Evolutionary conservation across 108 stramenopile genomes (phyloP).

Genomic region (Epipyxis sp.): DNA sequence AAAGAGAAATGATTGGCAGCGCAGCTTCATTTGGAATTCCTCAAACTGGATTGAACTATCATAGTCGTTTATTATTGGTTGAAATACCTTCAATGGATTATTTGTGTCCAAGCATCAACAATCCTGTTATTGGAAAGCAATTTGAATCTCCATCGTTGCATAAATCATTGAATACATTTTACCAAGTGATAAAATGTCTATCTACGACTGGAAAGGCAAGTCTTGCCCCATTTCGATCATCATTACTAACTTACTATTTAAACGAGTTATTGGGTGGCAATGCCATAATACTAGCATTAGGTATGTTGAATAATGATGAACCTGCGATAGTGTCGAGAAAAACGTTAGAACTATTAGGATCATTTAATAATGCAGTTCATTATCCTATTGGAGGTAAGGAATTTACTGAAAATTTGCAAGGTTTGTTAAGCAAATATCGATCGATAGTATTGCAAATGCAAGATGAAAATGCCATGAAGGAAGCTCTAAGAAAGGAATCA

Average conservation of each 20-base stretch:
- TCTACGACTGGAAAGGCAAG: neutral
- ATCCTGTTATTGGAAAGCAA: neutral
- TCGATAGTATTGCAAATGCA: neutral
- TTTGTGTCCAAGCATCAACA: neutral
- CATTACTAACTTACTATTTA: constrained; percentile 4
- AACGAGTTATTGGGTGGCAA: constrained; percentile 20
- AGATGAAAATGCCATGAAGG: neutral
- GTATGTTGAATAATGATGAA: neutral
- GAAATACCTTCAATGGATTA: neutral
- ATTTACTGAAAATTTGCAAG: neutral
- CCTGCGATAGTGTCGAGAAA: constrained; percentile 1
- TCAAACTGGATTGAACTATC: neutral
- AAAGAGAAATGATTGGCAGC: neutral
- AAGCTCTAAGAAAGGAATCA: neutral
- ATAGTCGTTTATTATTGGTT: constrained; percentile 8
- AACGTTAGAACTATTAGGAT: constrained; percentile 6
- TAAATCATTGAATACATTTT: constrained; percentile 1
- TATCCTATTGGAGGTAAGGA: constrained; percentile 6
- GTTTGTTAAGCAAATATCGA: constrained; percentile 21
- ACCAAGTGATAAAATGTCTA: neutral
- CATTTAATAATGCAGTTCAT: neutral
- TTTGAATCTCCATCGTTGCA: neutral
- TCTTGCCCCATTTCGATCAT: constrained; percentile 22
- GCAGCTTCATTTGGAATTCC: neutral
- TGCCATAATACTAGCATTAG: constrained; percentile 13